phyloP scores from a whole-genome alignment of 2,329 filamentous ascomycete genomes.

The Samsoniella hepiali region DNA sequence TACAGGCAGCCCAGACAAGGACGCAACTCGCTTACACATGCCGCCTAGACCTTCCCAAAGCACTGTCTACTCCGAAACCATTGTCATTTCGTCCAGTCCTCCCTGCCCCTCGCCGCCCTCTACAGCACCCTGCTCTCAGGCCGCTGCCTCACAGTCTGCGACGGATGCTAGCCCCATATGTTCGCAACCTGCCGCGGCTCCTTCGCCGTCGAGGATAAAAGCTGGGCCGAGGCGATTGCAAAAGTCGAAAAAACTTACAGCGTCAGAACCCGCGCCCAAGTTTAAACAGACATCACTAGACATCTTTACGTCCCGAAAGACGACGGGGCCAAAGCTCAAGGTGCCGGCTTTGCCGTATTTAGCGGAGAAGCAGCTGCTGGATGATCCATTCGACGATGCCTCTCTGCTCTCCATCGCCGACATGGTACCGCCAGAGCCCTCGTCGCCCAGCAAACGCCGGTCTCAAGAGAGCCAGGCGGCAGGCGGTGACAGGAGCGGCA shows the following conservation, averaged over 20 bases:
- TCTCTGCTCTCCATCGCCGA: background rate
- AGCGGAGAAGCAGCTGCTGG: background rate
- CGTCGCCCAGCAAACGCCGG: conserved; percentile 12
- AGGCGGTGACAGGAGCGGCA: background rate
- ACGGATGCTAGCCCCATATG: conserved; percentile 27
- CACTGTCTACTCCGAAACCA: conserved; percentile 9
- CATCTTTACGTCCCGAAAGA: conserved; percentile 25
- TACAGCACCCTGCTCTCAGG: conserved; percentile 24
- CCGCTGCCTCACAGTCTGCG: conserved; percentile 19
- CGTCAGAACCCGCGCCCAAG: conserved; percentile 19
- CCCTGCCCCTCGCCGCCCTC: conserved; percentile 29
- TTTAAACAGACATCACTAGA: conserved; percentile 36
- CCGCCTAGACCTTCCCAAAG: conserved; percentile 15
- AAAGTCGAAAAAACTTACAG: background rate
- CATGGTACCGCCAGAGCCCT: background rate
- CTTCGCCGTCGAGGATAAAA: conserved; percentile 12
- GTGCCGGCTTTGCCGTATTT: background rate
- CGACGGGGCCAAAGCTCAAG: background rate
- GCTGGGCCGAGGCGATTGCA: conserved; percentile 2
- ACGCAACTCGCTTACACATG: conserved; percentile 17
- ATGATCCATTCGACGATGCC: conserved; percentile 7
- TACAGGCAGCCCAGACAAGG: conserved; percentile 19
- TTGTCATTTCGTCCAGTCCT: conserved; percentile 18
- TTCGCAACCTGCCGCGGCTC: conserved; percentile 24
- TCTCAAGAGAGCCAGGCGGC: conserved; percentile 11